Evolutionary conservation across 1,284 basidiomycete genomes (phyloP).

Genomic region (Anthracocystis panici-leucophaei): DNA sequence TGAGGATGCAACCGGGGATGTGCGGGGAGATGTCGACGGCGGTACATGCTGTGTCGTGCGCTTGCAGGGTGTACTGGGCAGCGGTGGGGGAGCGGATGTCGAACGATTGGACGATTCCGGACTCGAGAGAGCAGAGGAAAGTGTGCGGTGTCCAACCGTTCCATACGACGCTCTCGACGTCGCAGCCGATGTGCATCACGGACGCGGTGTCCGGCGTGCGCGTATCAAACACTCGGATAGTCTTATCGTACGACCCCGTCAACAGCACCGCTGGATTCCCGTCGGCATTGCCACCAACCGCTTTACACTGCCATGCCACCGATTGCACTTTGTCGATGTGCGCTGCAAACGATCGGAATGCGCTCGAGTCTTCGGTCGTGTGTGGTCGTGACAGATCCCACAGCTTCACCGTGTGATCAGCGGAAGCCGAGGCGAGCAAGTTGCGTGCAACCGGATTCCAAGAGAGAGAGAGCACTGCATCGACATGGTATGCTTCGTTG

Average conservation of each 20-base stretch:
- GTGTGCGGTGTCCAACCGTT: slow-evolving; percentile 89
- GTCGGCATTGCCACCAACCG: slow-evolving; percentile 63
- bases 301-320: slow-evolving; percentile 86
- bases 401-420: slow-evolving; percentile 94
- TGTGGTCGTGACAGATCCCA: slow-evolving; percentile 86
- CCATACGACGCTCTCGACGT: slow-evolving; percentile 94
- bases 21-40: slow-evolving; percentile 91
- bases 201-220: slow-evolving; percentile 83
- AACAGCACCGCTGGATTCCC: slow-evolving; percentile 83
- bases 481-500: slow-evolving; percentile 84
- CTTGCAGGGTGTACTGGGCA: slow-evolving; percentile 85
- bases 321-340: slow-evolving; percentile 98
- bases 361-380: slow-evolving; percentile 73
- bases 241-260: slow-evolving; percentile 93
- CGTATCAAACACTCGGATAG: slow-evolving; percentile 91
- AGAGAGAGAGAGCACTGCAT: slow-evolving; percentile 88
- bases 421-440: slow-evolving; percentile 89
- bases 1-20: slow-evolving; percentile 89
- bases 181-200: slow-evolving; percentile 82
- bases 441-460: slow-evolving; percentile 93
- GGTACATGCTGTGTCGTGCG: slow-evolving; percentile 94
- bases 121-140: slow-evolving; percentile 80
- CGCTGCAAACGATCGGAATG: slow-evolving; percentile 82
- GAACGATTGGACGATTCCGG: slow-evolving; percentile 77
- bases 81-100: slow-evolving; percentile 81